Evolutionary conservation across 2,329 filamentous ascomycete species (phyloP).

Genomic region (Cyanodermella asteris): DNA sequence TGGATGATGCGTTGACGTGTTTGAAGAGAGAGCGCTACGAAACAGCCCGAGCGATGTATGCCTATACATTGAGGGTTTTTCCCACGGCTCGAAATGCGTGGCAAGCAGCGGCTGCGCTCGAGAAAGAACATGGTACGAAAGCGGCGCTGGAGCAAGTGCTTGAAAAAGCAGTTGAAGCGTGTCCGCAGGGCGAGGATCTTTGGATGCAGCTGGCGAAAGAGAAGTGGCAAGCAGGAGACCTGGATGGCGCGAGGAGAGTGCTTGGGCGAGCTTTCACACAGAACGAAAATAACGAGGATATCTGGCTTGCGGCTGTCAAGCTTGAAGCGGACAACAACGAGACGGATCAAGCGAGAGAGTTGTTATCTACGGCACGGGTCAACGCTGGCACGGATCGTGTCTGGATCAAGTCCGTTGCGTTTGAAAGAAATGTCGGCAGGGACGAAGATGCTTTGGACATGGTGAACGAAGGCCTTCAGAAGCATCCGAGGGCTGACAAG

Average conservation of each 20-base stretch:
- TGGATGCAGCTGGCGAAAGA: slow-evolving; percentile 96
- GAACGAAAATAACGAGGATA: slow-evolving; percentile 91
- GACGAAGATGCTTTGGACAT: slow-evolving; percentile 66
- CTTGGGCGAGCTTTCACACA: slow-evolving; percentile 81
- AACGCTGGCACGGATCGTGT: slow-evolving; percentile 89
- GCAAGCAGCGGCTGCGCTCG: slow-evolving; percentile 75
- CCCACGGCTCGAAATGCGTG: slow-evolving; percentile 72
- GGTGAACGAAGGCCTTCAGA: slow-evolving; percentile 62
- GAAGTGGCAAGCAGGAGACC: slow-evolving; percentile 73
- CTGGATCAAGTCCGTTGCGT: slow-evolving; percentile 89
- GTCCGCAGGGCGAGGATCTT: slow-evolving; percentile 70
- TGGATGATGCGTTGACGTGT: slow-evolving; percentile 71
- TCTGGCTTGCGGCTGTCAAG: slow-evolving; percentile 91
- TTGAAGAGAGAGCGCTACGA: slow-evolving; percentile 66
- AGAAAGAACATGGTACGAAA: slow-evolving; percentile 68
- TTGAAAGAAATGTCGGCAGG: slow-evolving; percentile 56
- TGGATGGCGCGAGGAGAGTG: slow-evolving; percentile 68
- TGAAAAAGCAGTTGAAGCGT: slow-evolving; percentile 84
- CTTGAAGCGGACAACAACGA: slow-evolving; percentile 80
- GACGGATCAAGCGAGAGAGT: slow-evolving; percentile 56
- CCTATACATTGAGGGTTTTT: slow-evolving; percentile 75
- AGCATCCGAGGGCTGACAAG: slow-evolving; percentile 70
- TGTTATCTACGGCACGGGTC: slow-evolving; percentile 62
- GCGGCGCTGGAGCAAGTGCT: slow-evolving; percentile 68
- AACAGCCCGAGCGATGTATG: slow-evolving; percentile 83